Evolutionary conservation across 495 filamentous ascomycete genomes (phyloP), one percentile per base, ranked within the genome.

Genomic region (Trichoderma erinaceum): DNA sequence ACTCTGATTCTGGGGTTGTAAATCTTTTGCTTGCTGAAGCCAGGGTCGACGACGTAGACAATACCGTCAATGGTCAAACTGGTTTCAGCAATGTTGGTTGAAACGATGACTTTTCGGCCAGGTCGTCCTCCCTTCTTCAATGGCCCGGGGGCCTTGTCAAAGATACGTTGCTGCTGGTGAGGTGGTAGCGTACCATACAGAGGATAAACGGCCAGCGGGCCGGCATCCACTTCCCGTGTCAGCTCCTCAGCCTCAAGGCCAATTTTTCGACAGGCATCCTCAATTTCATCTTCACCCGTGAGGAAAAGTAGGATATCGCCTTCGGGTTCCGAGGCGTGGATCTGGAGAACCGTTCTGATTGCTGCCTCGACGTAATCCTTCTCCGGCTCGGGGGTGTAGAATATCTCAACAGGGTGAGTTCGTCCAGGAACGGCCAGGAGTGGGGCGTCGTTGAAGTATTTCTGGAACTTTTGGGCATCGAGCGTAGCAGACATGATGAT

Each of bases 11-110:
- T 88, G 29, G 96, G 94, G 74, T 98, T 97, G 84, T 98, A 99
- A 70, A 99, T 93, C 79, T 99, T 99, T 76, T 99, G 96, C 83
- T 99, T 99, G 76, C 91, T 96, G 80, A 99, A 99, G 25, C 96
- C 96, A 8, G 96, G 95, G 75, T 99, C 96, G 11, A 99, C 93
- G 21, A 99, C 96, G 71, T 97, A 99, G 29, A 99, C 96, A 69
- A 99, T 98, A 75, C 96, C 96, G 75, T 99, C 96, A 66, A 99
- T 99, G 48, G 96, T 99, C 75, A 98, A 87, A 69, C 88, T 92
- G 0, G 96, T 99, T 80, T 99, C 96, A 10, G 96, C 96, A 75
- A 99, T 98, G 75, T 99, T 99, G 65, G 96, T 99, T 5, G 93
- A 89, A 38, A 99, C 87, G 71, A 99, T 94, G 76, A 88, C 89